Percentiles rank a stretch among this genome's conserved stretches.
Conservation (phyloP, 2,329 filamentous ascomycete genomes). For the Chlorencoelia australis region DNA sequence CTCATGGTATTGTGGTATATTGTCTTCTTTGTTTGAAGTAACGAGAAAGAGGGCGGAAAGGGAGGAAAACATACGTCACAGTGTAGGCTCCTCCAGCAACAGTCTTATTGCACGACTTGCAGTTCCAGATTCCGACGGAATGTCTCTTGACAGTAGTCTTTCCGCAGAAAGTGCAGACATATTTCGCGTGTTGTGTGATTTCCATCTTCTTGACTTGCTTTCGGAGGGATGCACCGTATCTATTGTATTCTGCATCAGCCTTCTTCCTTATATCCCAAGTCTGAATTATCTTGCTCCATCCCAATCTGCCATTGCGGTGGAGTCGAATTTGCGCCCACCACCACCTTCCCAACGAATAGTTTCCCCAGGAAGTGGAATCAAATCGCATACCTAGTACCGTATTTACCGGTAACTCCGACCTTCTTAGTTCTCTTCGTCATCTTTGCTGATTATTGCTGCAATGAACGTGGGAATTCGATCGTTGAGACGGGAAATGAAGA, state of each 20-base stretch:
- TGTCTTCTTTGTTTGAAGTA: too few relatives aligned
- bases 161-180: conserved; percentile 97
- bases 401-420: conserved; percentile 98
- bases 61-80: conserved; percentile 84
- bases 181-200: conserved; percentile 96
- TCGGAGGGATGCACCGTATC: conserved; percentile 98
- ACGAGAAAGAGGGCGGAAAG: background rate
- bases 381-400: conserved; percentile 77
- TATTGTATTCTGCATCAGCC: too few relatives aligned
- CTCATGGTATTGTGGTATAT: too few relatives aligned
- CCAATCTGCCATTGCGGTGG: too few relatives aligned
- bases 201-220: conserved; percentile 99
- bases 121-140: conserved; percentile 93
- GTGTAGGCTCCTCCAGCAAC: conserved; percentile 90
- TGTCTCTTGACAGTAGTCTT: conserved; percentile 90
- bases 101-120: conserved; percentile 90
- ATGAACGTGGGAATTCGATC: conserved; percentile 20
- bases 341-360: background rate
- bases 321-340: too few relatives aligned
- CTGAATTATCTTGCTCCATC: too few relatives aligned
- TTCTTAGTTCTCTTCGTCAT: conserved; percentile 97
- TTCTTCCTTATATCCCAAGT: too few relatives aligned
- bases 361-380: conserved; percentile 20
- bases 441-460: conserved; percentile 42
- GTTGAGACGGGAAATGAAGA: conserved; percentile 11